These are phyloP conservation scores for Xerocomellus chrysenteron DNA, from an alignment of 768 basidiomycete genomes.

Conservation along the genomic window DNA sequence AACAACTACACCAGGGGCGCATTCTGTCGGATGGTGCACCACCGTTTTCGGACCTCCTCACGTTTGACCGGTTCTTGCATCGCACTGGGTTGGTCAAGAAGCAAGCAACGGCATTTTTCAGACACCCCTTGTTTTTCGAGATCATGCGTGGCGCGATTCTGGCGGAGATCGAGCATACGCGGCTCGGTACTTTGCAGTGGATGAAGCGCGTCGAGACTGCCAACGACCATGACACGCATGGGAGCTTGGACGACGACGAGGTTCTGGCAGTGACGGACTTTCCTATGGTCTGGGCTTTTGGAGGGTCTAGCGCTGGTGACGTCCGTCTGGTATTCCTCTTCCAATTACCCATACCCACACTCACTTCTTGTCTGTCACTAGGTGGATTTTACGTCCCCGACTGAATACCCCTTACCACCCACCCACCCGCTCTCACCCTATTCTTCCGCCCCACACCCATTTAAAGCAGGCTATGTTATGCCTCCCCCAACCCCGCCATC, in stretches of 20 bases:
- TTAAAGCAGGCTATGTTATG: conserved; percentile 5
- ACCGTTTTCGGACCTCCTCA: conserved; percentile 40
- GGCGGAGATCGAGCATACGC: background rate
- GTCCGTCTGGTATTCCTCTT: conserved; percentile 4
- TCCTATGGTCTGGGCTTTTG: conserved; percentile 11
- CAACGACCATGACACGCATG: background rate
- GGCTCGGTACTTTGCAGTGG: conserved; percentile 20
- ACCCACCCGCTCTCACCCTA: conserved; percentile 24
- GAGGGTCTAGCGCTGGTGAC: conserved; percentile 31
- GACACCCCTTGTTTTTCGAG: conserved; percentile 49
- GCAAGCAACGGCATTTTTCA: conserved; percentile 34
- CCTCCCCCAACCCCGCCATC: background rate
- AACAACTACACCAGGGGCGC: background rate
- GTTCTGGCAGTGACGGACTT: conserved; percentile 4
- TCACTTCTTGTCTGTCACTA: conserved; percentile 12
- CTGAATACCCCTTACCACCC: conserved; percentile 34
- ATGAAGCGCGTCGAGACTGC: conserved; percentile 13
- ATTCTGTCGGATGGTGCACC: conserved; percentile 31
- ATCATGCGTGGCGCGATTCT: conserved; percentile 24
- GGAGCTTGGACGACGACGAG: background rate
- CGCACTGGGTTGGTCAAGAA: conserved; percentile 40
- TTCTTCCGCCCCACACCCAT: conserved; percentile 14
- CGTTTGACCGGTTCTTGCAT: conserved; percentile 46
- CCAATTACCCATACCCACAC: background rate
- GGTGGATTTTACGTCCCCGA: conserved; percentile 38